phyloP scores from a whole-genome alignment of 352 stramenopile species.

The Elongisporangium undulatum region DNA sequence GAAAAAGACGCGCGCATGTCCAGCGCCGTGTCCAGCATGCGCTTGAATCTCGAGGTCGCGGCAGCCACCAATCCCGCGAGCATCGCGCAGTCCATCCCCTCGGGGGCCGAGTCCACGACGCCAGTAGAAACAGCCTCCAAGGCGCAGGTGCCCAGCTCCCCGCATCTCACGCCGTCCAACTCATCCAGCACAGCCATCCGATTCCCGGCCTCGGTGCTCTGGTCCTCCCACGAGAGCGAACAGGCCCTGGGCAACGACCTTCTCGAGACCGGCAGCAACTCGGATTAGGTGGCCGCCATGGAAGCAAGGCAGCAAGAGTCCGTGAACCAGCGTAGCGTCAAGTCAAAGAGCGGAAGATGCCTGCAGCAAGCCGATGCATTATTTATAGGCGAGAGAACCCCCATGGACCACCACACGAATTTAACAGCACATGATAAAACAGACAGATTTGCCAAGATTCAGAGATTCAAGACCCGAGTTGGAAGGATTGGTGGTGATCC shows the following conservation, averaged over 20 bases:
- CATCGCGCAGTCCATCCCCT: conserved; percentile 6
- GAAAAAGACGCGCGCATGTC: conserved; percentile 53
- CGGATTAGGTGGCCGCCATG: not conserved
- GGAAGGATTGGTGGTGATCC: not conserved
- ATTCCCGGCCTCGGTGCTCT: conserved; percentile 53
- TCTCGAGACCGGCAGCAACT: not conserved
- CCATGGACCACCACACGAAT: not conserved
- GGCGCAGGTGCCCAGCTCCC: conserved; percentile 29
- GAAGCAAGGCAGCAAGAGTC: not conserved
- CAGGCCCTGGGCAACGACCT: not conserved
- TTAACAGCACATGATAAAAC: not conserved
- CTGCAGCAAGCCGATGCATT: not conserved
- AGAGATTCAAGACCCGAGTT: not conserved
- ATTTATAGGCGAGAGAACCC: not conserved
- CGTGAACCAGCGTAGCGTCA: not conserved
- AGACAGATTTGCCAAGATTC: not conserved
- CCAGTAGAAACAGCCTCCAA: conserved; percentile 7
- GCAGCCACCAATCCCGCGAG: conserved; percentile 6
- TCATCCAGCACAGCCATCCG: conserved; percentile 19
- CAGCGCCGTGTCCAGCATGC: conserved; percentile 44
- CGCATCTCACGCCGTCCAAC: conserved; percentile 40
- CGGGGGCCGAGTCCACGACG: conserved; percentile 19
- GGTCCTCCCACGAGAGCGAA: conserved; percentile 23
- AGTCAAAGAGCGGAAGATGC: not conserved
- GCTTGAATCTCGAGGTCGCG: conserved; percentile 34